Base-by-base conservation (phyloP, 2,329 filamentous ascomycete genomes). In the Neonectria ditissima region DNA sequence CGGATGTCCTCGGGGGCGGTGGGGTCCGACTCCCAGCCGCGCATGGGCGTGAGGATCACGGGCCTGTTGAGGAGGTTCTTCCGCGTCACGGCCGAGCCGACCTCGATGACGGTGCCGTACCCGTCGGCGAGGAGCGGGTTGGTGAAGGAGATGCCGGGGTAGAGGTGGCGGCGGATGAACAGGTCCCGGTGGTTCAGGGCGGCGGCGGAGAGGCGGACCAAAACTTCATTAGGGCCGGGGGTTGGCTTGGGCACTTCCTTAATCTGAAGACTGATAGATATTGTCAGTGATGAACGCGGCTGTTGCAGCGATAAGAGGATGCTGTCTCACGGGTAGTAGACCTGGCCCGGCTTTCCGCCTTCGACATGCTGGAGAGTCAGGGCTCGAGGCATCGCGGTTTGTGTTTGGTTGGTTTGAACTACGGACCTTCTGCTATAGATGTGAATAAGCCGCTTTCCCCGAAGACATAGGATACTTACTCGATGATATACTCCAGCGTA, bases 141-240 rank as follows among this genome's bases (percentile, higher is more conserved):
- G 63, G 87, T 85, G 78, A 97, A 97, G 13, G 91, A 91, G 56
- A 93, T 91, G 71, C 88, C 91, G 0, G 95, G 95, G 82, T 98
- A 98, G 43, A 97, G 88, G 75, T 94, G 91, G 78, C 96, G 94
- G 58, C 95, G 92, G 79, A 97, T 92, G 82, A 97, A 98, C 71
- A 97, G 88, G 79, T 98, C 96, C 73, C 94, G 92, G 82, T 98
- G 96, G 83, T 98, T 98, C 54, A 98, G 89, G 14, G 95, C 91
- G 1, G 91, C 92, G 55, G 94, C 92, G 37, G 87, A 86, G 74
- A 98, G 83, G 73, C 88, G 89, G 66, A 98, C 82, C 7, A 97
- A 83, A 69, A 97, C 83, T 77, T 97, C 86, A 66, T 83, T 83
- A 16, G 87, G 86, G 26, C 87, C 85, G 0, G 91, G 91, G 2